phyloP scores from a whole-genome alignment of 495 filamentous ascomycete genomes.

The Penicillium cinerascens region DNA sequence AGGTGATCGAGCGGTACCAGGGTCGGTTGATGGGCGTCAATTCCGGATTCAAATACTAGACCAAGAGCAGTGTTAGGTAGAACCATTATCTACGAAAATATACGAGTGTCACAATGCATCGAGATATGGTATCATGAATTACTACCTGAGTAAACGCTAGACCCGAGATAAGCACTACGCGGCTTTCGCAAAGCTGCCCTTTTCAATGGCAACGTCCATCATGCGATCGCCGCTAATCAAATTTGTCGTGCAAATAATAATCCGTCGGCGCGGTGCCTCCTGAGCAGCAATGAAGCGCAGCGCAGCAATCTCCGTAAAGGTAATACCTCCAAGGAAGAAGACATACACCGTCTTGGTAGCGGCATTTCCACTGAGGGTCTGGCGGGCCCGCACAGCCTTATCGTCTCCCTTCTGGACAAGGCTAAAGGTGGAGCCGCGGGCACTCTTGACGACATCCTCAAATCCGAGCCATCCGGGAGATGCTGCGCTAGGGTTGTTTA shows the following conservation, averaged over 20 bases:
- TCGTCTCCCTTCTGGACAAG: constrained; percentile 92
- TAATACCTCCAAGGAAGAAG: constrained; percentile 92
- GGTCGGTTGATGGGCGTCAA: constrained; percentile 52
- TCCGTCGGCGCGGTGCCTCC: constrained; percentile 77
- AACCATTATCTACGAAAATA: background rate
- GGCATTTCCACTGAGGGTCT: constrained; percentile 62
- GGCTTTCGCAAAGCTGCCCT: constrained; percentile 53
- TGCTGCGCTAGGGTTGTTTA: constrained; percentile 52
- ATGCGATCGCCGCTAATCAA: constrained; percentile 87
- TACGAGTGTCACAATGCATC: background rate
- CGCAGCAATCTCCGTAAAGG: constrained; percentile 93
- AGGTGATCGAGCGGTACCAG: constrained; percentile 80
- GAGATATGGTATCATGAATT: constrained; percentile 17
- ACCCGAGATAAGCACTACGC: constrained; percentile 14
- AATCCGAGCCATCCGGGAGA: constrained; percentile 87
- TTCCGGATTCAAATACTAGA: constrained; percentile 45
- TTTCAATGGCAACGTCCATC: constrained; percentile 85
- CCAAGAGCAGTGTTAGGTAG: background rate
- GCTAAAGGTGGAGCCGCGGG: constrained; percentile 82
- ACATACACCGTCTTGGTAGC: constrained; percentile 84
- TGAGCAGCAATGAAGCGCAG: constrained; percentile 84
- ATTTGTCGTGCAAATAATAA: constrained; percentile 88
- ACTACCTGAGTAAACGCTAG: constrained; percentile 8
- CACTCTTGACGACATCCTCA: constrained; percentile 82
- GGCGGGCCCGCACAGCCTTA: constrained; percentile 83